Evolutionary conservation across 306 rosid genomes (phyloP), one percentile per base, ranked within the genome.

Genomic region (Gillenia trifoliata): DNA sequence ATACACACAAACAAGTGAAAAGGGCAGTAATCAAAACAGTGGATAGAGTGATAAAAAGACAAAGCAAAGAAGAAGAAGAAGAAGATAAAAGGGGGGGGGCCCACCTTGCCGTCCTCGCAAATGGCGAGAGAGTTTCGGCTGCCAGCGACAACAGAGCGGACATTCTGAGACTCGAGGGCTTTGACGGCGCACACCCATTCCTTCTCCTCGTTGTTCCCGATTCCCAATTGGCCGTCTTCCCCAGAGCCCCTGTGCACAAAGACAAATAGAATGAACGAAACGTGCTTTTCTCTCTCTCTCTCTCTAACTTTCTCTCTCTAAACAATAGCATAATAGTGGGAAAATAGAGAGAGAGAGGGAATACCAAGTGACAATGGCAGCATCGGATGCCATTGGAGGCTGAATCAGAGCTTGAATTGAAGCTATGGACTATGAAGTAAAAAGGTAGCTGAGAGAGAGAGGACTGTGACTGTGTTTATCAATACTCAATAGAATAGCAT

Each of bases 51-150:
- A 17, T 33, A 9, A 64, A 20, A 64, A 19, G 70, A 63, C 13
- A 33, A 23, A 8, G 40, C 11, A 20, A 25, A 1, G 2, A 54
- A 36, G 57, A 33, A 29, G 5, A 38, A 54, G 66, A 29, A 30
- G 59, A 19, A 31, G 23, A 34, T 19, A 66, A 22, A 64, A 36
- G 61, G 23, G 4, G 66, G 29, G n/a, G 33, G 5, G 1, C 7
- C 22, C 5, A 90, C 99, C 90, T 92, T 89, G 84, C 99, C 98
- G 17, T 95, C 97, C 1, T 92, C 75, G 45, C 80, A 80, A 68
- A 95, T 92, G 82, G 98, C 93, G 79, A 95, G 98, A 45, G 99
- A 95, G 71, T 95, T 95, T 74, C 99, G 83, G 74, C 98, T 90
- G 49, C 99, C 98, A 11, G 99, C 98, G 20, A 95, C 99, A 6